Conservation (phyloP, 192 early-diverging fungal species). For the Allomyces macrogynus region DNA sequence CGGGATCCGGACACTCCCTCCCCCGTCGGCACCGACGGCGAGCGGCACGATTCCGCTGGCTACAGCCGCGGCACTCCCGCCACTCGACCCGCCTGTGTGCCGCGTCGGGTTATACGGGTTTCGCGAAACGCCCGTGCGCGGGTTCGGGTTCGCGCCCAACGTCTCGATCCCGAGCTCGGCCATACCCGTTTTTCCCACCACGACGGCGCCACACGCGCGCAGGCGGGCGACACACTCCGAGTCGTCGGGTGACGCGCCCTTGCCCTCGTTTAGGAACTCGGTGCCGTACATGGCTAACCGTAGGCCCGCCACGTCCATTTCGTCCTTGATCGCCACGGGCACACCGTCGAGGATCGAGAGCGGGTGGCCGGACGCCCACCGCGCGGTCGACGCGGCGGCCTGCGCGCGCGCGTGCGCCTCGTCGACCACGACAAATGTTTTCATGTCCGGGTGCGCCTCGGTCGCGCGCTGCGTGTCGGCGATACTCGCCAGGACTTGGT, state of each 20-base stretch:
- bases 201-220: background rate
- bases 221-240: background rate
- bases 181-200: background rate
- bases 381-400: background rate
- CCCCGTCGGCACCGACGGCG: conserved; percentile 1
- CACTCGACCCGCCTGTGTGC: conserved; percentile 1
- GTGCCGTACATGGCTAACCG: background rate
- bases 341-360: background rate
- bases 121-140: background rate
- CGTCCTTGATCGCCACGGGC: background rate
- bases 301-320: background rate
- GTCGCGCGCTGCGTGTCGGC: background rate
- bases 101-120: background rate
- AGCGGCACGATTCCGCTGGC: background rate
- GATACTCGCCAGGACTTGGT: background rate
- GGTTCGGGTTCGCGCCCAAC: background rate
- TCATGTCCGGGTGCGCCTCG: background rate
- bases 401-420: background rate
- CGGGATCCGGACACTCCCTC: background rate
- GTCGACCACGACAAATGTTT: background rate
- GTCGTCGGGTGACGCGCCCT: background rate
- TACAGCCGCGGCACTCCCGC: background rate
- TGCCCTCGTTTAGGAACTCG: background rate
- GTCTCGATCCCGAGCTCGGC: background rate
- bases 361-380: background rate